Base-by-base conservation (phyloP, 805 yeast genomes). In the Priceomyces melissophilus region DNA sequence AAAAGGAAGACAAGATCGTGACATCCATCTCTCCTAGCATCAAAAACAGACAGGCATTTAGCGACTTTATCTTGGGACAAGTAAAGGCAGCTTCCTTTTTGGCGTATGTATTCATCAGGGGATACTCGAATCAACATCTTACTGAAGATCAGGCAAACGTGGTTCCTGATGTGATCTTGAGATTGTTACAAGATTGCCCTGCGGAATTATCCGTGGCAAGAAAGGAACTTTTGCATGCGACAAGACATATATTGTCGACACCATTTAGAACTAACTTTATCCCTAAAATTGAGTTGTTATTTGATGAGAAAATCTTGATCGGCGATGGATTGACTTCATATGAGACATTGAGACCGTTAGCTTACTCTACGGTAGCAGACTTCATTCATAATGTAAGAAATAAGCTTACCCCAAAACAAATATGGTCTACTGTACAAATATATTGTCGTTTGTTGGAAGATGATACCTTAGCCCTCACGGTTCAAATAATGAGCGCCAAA, bases 401-500 rank as follows among this genome's bases (percentile, higher is more conserved):
- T 37, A 95, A 90, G 49, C 67, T 93, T 39, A 82, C 86, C 1
- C 78, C 90, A 2, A 80, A 78, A 30, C 96, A 88, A 57, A 84
- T 93, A 9, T 83, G 95, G 82, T 81, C 84, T 43, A 87, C 96
- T 0, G 91, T 95, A 3, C 77, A 74, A 33, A 83, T 87, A 42
- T 93, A 88, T 56, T 84, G 96, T 54, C 76, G 75, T 23, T 81
- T 88, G 50, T 67, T 93, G 46, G 84, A 84, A 50, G 98, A 95
- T 57, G 81, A 79, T 47, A 69, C 90, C 0, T 65, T 93, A 47
- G 93, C 95, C 1, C 74, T 87, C 45, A 86, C 95, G 5, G 96
- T 90, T 29, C 98, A 95, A 60, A 86, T 90, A 8, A 89, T 93
- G 97, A 86, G 96, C 64, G 96, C 97, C 2, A 91, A 90, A 62